Conservation (phyloP, 371 early-diverging fungal species). For the Mortierella sp. region DNA sequence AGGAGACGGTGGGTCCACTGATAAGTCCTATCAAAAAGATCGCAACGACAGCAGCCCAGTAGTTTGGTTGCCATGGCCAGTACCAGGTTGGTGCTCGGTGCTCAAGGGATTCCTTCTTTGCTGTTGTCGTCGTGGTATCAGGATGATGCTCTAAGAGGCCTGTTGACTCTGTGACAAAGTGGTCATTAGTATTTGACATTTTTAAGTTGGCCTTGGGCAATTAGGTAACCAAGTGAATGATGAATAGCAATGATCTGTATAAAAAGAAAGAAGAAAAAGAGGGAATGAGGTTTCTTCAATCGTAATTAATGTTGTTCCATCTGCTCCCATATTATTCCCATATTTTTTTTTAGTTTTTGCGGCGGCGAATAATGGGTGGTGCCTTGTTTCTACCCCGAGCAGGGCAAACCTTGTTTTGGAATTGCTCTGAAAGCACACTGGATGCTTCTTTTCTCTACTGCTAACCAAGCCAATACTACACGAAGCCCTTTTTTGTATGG, state of each 20-base stretch:
- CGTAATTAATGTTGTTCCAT: no score
- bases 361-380: no score
- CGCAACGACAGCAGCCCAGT: slow-evolving; percentile 33
- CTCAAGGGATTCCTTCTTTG: not conserved
- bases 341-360: no score
- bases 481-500: no score
- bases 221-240: not conserved
- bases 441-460: no score
- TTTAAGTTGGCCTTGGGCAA: not conserved
- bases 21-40: slow-evolving; percentile 24
- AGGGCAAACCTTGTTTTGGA: no score
- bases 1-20: slow-evolving; percentile 5
- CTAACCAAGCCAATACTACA: no score
- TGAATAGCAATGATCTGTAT: not conserved
- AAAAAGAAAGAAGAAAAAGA: not conserved
- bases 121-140: not conserved
- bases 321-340: no score
- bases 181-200: not conserved
- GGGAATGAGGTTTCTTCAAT: no score
- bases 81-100: slow-evolving; percentile 2
- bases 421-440: no score
- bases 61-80: slow-evolving; percentile 30
- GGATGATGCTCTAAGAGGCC: not conserved
- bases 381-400: no score
- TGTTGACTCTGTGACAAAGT: slow-evolving; percentile 1